A percentile compares a stretch with the other conserved stretches of the same genome.
Conservation (phyloP, 108 stramenopile species). For the Nitzschia sp. region DNA sequence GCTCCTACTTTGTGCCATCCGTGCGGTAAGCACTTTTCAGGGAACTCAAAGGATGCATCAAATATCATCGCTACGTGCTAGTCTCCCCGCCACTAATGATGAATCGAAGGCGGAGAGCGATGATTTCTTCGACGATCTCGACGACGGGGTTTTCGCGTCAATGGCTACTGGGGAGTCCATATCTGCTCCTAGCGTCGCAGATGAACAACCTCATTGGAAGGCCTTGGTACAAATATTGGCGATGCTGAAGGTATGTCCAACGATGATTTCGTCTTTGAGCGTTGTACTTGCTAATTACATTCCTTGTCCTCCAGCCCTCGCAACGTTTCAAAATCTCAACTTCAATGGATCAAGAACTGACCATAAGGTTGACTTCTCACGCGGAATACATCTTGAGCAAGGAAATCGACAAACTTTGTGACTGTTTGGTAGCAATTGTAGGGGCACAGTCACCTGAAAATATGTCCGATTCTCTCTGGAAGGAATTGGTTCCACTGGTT, state of each 20-base stretch:
- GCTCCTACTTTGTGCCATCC: constrained; percentile 10
- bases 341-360: not conserved
- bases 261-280: too few species aligned
- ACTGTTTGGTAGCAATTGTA: constrained; percentile 26
- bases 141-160: not conserved
- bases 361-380: constrained; percentile 15
- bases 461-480: not conserved
- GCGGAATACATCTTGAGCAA: constrained; percentile 19
- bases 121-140: constrained; percentile 1
- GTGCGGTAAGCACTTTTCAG: constrained; percentile 9
- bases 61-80: not conserved
- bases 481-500: not conserved
- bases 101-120: not conserved
- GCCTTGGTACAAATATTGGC: constrained; percentile 9
- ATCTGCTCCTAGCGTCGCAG: not conserved
- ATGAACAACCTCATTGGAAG: constrained; percentile 1
- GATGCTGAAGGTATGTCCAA: constrained; percentile 31
- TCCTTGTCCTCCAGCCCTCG: constrained; percentile 28
- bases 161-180: not conserved
- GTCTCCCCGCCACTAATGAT: not conserved
- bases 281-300: too few species aligned
- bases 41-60: not conserved
- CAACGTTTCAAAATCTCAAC: constrained; percentile 14
- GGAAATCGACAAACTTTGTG: constrained; percentile 23
- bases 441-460: not conserved